Percentiles rank a stretch among this genome's conserved stretches.
Evolutionary conservation across 768 basidiomycete genomes (phyloP).

Genomic region (Collybiopsis confluens): DNA sequence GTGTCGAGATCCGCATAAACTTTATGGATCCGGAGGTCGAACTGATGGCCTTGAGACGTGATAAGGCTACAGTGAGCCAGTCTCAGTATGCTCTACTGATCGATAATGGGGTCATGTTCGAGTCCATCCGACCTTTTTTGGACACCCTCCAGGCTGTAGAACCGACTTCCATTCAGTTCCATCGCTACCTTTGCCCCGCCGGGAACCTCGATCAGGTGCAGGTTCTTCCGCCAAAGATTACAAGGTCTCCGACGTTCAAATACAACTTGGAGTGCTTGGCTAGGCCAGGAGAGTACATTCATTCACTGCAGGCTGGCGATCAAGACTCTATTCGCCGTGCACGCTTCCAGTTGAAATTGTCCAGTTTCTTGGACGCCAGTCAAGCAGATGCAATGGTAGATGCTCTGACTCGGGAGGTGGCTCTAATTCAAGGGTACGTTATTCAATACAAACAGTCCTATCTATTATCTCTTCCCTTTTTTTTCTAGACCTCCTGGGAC

Average conservation of each 20-base stretch:
- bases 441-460: neutral
- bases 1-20: constrained; percentile 43
- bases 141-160: constrained; percentile 49
- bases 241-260: constrained; percentile 47
- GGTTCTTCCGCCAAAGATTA: constrained; percentile 52
- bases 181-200: constrained; percentile 40
- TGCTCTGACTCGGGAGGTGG: constrained; percentile 52
- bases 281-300: constrained; percentile 30
- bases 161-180: constrained; percentile 55
- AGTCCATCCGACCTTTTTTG: constrained; percentile 65
- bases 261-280: constrained; percentile 58
- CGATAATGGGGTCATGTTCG: constrained; percentile 64
- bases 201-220: constrained; percentile 27
- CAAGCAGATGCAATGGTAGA: constrained; percentile 70
- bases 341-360: constrained; percentile 35
- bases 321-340: constrained; percentile 42
- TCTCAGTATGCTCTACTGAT: constrained; percentile 36
- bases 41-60: constrained; percentile 34
- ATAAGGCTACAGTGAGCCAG: constrained; percentile 17
- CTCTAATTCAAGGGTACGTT: constrained; percentile 68
- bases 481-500: constrained; percentile 66
- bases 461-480: constrained; percentile 4
- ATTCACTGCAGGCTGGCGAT: constrained; percentile 36
- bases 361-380: constrained; percentile 61
- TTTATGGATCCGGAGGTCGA: constrained; percentile 65